Evolutionary conservation across 257 asterid species (phyloP).

Genomic region (Eustoma russellianum): DNA sequence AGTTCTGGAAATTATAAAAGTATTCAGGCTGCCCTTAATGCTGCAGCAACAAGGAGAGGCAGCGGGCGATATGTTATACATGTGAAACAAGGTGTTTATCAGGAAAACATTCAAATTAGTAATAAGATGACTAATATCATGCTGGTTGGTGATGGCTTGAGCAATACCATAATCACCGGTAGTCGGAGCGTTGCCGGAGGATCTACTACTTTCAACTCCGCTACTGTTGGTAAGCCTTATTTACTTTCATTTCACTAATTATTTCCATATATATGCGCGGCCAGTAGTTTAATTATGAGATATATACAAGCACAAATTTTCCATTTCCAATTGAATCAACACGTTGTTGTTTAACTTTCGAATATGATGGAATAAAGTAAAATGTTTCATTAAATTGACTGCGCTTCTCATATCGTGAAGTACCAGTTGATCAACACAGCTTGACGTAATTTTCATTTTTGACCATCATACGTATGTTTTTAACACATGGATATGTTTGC

Average conservation of each 20-base stretch:
- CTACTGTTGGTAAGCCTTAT: slow-evolving; percentile 53
- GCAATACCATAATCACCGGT: slow-evolving; percentile 56
- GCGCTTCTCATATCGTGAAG: too few species aligned
- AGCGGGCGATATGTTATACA: slow-evolving; percentile 26
- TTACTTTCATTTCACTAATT: not conserved
- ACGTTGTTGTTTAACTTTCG: too few species aligned
- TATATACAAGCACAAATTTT: not conserved
- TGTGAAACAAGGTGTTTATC: slow-evolving; percentile 25
- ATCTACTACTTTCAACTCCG: slow-evolving; percentile 69
- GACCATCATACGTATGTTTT: too few species aligned
- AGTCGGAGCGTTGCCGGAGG: slow-evolving; percentile 75
- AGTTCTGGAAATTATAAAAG: slow-evolving; percentile 35
- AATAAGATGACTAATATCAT: slow-evolving; percentile 39
- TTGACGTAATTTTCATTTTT: too few species aligned
- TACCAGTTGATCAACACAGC: too few species aligned
- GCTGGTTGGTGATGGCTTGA: slow-evolving; percentile 69
- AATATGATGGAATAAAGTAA: too few species aligned
- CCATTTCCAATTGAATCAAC: too few species aligned
- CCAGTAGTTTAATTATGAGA: too few species aligned
- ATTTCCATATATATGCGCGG: too few species aligned
- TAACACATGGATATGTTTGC: too few species aligned
- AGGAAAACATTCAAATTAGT: slow-evolving; percentile 30
- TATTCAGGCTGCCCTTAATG: slow-evolving; percentile 35
- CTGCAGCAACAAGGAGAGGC: slow-evolving; percentile 14
- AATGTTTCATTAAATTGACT: too few species aligned